These are phyloP conservation scores for Tuber microsphaerosporum DNA, from an alignment of 495 filamentous ascomycete genomes.

Conservation along the genomic window DNA sequence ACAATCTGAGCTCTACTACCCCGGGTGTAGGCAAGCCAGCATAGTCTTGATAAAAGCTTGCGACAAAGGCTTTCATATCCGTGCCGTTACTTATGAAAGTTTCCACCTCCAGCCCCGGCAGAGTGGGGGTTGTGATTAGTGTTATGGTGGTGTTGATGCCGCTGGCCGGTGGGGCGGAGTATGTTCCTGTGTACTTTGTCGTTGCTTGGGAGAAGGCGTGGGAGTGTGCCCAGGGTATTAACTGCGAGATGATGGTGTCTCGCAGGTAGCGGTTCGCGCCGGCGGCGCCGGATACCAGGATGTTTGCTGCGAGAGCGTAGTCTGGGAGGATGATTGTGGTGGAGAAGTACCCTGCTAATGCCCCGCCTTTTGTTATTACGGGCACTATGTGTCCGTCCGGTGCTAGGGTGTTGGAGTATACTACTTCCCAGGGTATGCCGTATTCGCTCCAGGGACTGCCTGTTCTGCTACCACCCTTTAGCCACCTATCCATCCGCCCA, in stretches of 20 bases:
- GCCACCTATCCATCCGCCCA: constrained; percentile 8
- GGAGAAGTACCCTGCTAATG: not conserved
- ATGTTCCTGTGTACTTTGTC: not conserved
- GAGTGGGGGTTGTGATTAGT: not conserved
- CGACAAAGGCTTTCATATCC: constrained; percentile 7
- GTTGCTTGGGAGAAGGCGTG: not conserved
- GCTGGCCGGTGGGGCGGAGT: not conserved
- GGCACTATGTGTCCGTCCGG: not conserved
- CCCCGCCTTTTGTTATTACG: not conserved
- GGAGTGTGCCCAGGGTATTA: not conserved
- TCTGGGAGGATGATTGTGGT: not conserved
- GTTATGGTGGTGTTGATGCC: not conserved
- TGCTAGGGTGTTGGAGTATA: not conserved
- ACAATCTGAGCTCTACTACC: constrained; percentile 18
- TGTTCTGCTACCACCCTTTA: constrained; percentile 20
- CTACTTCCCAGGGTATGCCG: constrained; percentile 25
- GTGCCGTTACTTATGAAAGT: constrained; percentile 17
- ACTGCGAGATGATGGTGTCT: not conserved
- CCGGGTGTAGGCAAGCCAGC: not conserved
- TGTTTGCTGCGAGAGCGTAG: constrained; percentile 5
- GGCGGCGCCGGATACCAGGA: not conserved
- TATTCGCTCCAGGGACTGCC: constrained; percentile 16
- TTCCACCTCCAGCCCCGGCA: constrained; percentile 12
- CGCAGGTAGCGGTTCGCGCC: not conserved
- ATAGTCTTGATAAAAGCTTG: not conserved